Base-by-base conservation (phyloP, 352 stramenopile genomes). In the Globisporangium spinosum region DNA sequence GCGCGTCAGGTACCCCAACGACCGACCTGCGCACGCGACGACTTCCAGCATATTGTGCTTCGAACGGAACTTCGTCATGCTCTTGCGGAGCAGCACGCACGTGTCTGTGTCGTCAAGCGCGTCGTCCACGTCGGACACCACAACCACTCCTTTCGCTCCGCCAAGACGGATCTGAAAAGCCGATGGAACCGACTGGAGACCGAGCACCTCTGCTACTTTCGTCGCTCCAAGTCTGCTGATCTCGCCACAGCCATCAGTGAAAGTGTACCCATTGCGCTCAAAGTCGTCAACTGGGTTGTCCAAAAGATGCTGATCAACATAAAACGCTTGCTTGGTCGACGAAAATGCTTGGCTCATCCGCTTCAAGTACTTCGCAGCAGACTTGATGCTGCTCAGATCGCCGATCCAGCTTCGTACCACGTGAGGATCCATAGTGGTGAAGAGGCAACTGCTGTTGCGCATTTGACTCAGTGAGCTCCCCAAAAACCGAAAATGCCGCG, bases 401-500 rank as follows among this genome's bases (percentile, higher is more conserved):
- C 86, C 86, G 61, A 91, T 72, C 86, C 86, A 94, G 15, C 62
- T 34, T 13, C 86, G 72, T 53, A 91, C 65, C 53, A 69, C 13
- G 15, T 76, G 54, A 29, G 85, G 84, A 53, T 94, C 71, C 35
- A 90, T 61, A 3, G 71, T 61, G 17, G 86, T 94, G 61, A 94
- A 94, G 23, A 92, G 77, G 10, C 79, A 83, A 54, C 79, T 89
- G 62, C 71, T 84, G 64, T 91, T 92, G 34, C 86, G 76, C 55
- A 94, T 70, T 67, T 92, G 86, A 62, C 84, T 92, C n/a, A 89
- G 58, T 12, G 86, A 92, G 43, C 82, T 89, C 1, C 86, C 86
- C 45, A 94, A 66, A 67, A 93, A 92, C 27, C 63, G 65, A 73
- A 94, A 83, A 61, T 68, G 65, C 13, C 23, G 29, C 27, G 25